These are phyloP conservation scores for Elsinoe australis DNA, from an alignment of 2,329 filamentous ascomycete genomes.

Conservation along the genomic window DNA sequence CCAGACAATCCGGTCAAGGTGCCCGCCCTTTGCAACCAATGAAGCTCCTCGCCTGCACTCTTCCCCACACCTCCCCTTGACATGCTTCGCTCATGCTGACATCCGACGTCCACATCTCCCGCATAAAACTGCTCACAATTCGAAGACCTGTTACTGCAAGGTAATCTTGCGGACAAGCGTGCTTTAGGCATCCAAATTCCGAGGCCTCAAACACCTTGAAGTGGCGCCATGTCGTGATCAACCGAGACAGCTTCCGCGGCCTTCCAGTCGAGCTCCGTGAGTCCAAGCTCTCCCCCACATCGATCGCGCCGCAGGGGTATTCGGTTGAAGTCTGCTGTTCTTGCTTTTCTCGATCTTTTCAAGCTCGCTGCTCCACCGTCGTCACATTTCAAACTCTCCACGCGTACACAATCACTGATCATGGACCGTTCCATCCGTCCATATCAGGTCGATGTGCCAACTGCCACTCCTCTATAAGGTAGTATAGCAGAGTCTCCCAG, in stretches of 20 bases:
- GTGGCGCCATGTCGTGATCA: too few species aligned
- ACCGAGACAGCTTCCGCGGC: slow-evolving; percentile 8
- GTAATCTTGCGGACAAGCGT: background rate
- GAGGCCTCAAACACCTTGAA: background rate
- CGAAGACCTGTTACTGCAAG: too few species aligned
- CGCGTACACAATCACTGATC: background rate
- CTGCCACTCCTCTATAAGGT: too few species aligned
- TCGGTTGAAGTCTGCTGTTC: too few species aligned
- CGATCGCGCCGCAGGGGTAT: background rate
- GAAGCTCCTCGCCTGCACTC: background rate
- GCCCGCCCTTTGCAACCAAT: slow-evolving; percentile 9
- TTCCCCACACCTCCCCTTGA: slow-evolving; percentile 4
- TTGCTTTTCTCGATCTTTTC: slow-evolving; percentile 6
- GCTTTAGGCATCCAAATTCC: slow-evolving; percentile 10
- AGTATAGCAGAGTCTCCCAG: too few species aligned
- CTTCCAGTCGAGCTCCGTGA: slow-evolving; percentile 4
- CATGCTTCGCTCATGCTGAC: slow-evolving; percentile 12
- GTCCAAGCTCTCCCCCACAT: slow-evolving; percentile 9
- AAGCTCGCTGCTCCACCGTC: slow-evolving; percentile 5
- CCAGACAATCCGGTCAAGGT: too few species aligned
- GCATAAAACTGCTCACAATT: slow-evolving; percentile 5
- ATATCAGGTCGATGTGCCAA: too few species aligned
- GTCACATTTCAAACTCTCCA: slow-evolving; percentile 8
- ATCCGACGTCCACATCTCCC: slow-evolving; percentile 5
- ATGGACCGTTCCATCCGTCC: background rate